phyloP scores from a whole-genome alignment of 2,329 filamentous ascomycete genomes.

The Clarireedia monteithiana region DNA sequence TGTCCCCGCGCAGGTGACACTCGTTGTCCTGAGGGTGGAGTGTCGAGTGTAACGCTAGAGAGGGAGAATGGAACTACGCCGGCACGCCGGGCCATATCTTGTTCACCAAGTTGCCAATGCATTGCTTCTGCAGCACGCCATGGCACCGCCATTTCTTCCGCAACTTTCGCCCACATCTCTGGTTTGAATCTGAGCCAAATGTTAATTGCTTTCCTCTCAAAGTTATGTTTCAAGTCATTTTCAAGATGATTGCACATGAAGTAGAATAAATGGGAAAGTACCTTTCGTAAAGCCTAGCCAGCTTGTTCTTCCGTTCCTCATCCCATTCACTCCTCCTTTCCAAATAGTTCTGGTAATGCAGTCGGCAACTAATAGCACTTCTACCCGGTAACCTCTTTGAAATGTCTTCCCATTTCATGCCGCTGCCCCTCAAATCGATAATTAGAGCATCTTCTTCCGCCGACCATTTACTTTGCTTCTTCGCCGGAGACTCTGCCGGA shows the following conservation, averaged over 20 bases:
- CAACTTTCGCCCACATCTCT: constrained; percentile 96
- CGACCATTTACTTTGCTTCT: constrained; percentile 97
- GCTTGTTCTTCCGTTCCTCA: constrained; percentile 94
- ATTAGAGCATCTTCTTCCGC: constrained; percentile 88
- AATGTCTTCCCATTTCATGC: constrained; percentile 99
- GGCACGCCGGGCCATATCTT: constrained; percentile 87
- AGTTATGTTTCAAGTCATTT: background rate
- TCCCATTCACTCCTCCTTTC: constrained; percentile 93
- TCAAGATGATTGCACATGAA: background rate
- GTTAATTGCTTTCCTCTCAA: constrained; percentile 9
- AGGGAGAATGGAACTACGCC: constrained; percentile 81
- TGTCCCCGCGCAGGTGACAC: constrained; percentile 34
- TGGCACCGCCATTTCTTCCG: constrained; percentile 88
- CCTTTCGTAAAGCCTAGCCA: constrained; percentile 92
- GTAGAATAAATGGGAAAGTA: constrained; percentile 34
- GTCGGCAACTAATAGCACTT: constrained; percentile 86
- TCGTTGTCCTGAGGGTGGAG: constrained; percentile 32
- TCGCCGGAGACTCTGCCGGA: constrained; percentile 61
- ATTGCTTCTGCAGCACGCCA: constrained; percentile 95
- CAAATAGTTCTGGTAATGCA: constrained; percentile 96
- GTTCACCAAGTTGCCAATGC: constrained; percentile 94
- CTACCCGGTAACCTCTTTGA: constrained; percentile 83
- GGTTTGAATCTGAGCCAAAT: constrained; percentile 68
- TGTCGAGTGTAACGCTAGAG: constrained; percentile 47
- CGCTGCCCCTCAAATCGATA: constrained; percentile 79